These are phyloP conservation scores for Neoarthrinium moseri DNA, from an alignment of 2,329 filamentous ascomycete genomes.

Conservation along the genomic window DNA sequence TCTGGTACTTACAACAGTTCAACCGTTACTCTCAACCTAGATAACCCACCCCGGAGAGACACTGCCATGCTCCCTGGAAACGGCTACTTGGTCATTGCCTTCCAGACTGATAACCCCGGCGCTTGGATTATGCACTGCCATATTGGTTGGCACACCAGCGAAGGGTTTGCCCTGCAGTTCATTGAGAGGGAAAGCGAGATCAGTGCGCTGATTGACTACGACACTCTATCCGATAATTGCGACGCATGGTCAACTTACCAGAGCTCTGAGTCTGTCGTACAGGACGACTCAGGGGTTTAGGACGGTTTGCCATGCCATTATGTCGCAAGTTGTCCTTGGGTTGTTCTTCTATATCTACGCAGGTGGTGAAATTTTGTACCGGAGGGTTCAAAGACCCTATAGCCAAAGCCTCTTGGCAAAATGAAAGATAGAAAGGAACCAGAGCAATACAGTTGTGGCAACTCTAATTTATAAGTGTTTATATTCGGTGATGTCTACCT, in stretches of 20 bases:
- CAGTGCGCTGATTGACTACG: conserved; percentile 14
- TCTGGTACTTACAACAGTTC: conserved; percentile 25
- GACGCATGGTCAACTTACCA: conserved; percentile 25
- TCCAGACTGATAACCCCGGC: conserved; percentile 51
- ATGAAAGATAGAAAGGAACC: too few relatives aligned
- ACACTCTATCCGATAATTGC: conserved; percentile 23
- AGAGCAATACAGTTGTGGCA: too few relatives aligned
- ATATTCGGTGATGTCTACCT: too few relatives aligned
- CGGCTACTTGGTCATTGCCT: conserved; percentile 49
- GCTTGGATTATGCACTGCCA: conserved; percentile 31
- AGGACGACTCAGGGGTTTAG: conserved; percentile 31
- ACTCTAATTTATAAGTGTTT: too few relatives aligned
- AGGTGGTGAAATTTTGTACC: too few relatives aligned
- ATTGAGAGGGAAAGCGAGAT: conserved; percentile 33
- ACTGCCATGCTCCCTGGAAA: conserved; percentile 40
- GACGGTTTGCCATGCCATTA: too few relatives aligned
- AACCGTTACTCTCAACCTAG: conserved; percentile 27
- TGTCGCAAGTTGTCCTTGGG: too few relatives aligned
- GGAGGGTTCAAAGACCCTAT: too few relatives aligned
- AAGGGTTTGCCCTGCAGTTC: conserved; percentile 52
- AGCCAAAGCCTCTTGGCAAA: too few relatives aligned
- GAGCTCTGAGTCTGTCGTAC: conserved; percentile 11
- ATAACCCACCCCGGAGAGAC: conserved; percentile 49
- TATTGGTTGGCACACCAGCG: conserved; percentile 46
- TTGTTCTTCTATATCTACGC: too few relatives aligned